These are phyloP conservation scores for Wolfiporia cocos DNA, from an alignment of 1,284 basidiomycete species.

Conservation along the genomic window DNA sequence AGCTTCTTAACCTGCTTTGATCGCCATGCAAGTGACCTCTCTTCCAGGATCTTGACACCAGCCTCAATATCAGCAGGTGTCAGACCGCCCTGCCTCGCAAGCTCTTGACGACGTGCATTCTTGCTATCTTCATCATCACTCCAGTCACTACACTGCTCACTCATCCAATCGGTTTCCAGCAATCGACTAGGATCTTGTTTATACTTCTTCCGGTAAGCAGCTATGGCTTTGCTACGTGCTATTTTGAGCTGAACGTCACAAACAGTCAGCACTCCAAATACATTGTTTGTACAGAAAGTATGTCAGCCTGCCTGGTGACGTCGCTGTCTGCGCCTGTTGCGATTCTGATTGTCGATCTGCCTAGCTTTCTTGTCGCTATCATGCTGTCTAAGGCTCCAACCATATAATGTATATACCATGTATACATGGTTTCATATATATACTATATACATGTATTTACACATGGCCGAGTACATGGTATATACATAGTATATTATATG, in stretches of 20 bases:
- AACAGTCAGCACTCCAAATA: no score
- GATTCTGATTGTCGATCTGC: neutral
- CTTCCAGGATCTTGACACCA: neutral
- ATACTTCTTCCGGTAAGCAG: neutral
- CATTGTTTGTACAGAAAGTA: neutral
- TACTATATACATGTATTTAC: no score
- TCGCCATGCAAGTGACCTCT: neutral
- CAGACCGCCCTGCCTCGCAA: neutral
- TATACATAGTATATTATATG: no score
- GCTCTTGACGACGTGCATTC: neutral
- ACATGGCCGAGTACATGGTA: no score
- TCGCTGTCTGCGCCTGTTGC: neutral
- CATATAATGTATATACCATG: no score
- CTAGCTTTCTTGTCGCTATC: neutral
- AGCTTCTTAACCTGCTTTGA: neutral
- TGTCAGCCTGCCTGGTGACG: neutral
- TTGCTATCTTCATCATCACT: neutral
- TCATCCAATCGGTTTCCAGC: slow-evolving; percentile 1
- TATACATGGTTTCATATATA: no score
- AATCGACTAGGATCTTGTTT: neutral
- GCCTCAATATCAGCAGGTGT: neutral
- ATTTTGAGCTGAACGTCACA: neutral
- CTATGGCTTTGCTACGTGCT: neutral
- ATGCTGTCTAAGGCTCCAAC: no score
- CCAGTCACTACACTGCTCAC: neutral